Conservation (phyloP, 2,329 filamentous ascomycete species). For the Ophiostoma sp. region DNA sequence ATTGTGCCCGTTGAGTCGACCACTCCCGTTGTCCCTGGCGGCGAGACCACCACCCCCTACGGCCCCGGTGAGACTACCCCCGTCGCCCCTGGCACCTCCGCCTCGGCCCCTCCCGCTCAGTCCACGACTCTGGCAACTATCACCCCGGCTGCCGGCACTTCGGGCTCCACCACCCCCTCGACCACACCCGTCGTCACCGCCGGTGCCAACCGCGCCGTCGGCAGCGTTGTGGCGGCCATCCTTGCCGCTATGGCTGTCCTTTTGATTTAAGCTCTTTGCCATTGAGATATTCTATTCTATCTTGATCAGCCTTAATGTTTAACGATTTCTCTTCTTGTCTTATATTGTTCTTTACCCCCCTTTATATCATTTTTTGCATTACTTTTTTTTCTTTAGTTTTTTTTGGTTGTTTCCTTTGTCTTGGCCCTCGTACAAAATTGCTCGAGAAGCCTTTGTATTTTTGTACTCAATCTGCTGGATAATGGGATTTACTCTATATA, state of each 20-base stretch:
- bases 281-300: not conserved
- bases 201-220: constrained; percentile 47
- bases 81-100: not conserved
- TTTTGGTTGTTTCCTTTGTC: not conserved
- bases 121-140: not conserved
- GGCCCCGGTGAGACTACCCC: not conserved
- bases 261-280: constrained; percentile 43
- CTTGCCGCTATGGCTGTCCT: constrained; percentile 46
- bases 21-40: not conserved
- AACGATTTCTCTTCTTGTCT: constrained; percentile 5
- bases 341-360: constrained; percentile 1
- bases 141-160: not conserved
- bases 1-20: not conserved
- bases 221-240: constrained; percentile 47
- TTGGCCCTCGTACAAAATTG: not conserved
- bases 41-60: not conserved
- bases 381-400: not conserved
- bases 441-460: not conserved
- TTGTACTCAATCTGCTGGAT: not conserved
- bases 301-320: constrained; percentile 1
- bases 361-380: constrained; percentile 7
- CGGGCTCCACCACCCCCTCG: constrained; percentile 26
- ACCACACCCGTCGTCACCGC: constrained; percentile 37
- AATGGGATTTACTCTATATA: constrained; percentile 2
- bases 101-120: not conserved